Conservation (phyloP, 192 early-diverging fungal genomes). For the Diversispora eburnea region DNA sequence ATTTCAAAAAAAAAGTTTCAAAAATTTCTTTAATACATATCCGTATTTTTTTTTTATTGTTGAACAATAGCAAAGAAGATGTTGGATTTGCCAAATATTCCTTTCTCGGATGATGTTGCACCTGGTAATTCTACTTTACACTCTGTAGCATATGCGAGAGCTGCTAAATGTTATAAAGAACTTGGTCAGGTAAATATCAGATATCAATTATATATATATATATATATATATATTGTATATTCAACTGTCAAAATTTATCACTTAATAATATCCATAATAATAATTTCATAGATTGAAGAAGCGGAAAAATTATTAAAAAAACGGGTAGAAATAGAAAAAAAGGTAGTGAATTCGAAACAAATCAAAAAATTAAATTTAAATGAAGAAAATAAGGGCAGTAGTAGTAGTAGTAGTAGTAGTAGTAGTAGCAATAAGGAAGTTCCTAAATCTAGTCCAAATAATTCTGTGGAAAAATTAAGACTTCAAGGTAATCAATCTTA, state of each 20-base stretch:
- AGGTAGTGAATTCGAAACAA: no score
- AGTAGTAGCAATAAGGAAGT: background rate
- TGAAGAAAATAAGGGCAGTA: background rate
- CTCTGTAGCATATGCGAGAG: constrained; percentile 17
- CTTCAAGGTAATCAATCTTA: constrained; percentile 19
- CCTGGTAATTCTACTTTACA: constrained; percentile 17
- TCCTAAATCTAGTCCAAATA: background rate
- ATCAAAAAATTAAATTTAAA: background rate
- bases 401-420: background rate
- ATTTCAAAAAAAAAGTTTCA: background rate
- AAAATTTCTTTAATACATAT: background rate
- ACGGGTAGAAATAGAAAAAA: constrained; percentile 1
- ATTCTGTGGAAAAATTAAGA: constrained; percentile 7
- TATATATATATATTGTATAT: background rate
- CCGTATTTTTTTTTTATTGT: background rate
- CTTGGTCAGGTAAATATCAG: constrained; percentile 2
- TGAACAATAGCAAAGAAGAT: background rate
- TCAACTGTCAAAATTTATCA: background rate
- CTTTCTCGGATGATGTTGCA: constrained; percentile 6
- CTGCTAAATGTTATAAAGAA: constrained; percentile 28
- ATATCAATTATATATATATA: background rate
- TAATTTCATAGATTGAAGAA: constrained; percentile 1
- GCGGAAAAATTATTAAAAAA: constrained; percentile 18
- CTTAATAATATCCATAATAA: background rate
- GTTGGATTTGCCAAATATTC: constrained; percentile 5